Conservation (phyloP, 306 rosid genomes). For the Prunus kanzakura region DNA sequence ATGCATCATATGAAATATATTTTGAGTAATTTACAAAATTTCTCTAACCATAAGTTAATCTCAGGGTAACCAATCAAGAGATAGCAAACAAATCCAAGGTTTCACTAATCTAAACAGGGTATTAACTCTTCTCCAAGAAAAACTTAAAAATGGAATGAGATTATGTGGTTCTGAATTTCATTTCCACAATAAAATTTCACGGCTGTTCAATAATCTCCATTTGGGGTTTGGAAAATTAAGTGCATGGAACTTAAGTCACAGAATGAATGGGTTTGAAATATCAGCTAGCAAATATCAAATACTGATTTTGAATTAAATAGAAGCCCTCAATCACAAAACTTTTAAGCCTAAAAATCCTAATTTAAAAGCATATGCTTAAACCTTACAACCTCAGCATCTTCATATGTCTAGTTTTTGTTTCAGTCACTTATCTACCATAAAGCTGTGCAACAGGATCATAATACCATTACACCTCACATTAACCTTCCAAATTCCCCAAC, state of each 20-base stretch:
- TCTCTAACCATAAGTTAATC: background rate
- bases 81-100: background rate
- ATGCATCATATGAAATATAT: background rate
- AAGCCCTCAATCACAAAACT: background rate
- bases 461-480: background rate
- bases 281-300: background rate
- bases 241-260: background rate
- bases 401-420: background rate
- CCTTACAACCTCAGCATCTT: background rate
- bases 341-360: background rate
- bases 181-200: background rate
- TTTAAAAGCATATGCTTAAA: background rate
- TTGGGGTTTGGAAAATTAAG: background rate
- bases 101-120: background rate
- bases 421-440: background rate
- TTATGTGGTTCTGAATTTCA: background rate
- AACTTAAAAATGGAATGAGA: background rate
- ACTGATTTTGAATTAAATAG: background rate
- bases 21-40: background rate
- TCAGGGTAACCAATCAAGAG: background rate
- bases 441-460: background rate
- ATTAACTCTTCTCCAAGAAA: background rate
- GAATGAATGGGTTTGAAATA: background rate
- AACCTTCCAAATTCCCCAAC: background rate
- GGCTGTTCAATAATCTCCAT: background rate